Evolutionary conservation across 345 rosid species (phyloP).

Genomic region (Jatropha curcas): DNA sequence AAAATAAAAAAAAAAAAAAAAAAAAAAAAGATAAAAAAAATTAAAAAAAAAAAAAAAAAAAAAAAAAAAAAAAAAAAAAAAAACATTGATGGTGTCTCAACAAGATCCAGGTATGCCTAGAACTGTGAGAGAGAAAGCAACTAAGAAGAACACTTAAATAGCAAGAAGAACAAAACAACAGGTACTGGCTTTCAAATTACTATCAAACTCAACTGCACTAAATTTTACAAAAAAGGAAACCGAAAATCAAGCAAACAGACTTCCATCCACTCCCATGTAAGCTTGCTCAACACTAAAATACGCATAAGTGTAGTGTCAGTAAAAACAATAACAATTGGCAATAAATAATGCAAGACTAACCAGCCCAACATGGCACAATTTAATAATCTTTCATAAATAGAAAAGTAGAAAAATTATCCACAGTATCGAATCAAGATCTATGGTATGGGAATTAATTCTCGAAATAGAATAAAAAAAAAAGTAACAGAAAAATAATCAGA

Average conservation of each 20-base stretch:
- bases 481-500: background rate
- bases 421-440: conserved; percentile 5
- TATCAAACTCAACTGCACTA: background rate
- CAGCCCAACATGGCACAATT: conserved; percentile 11
- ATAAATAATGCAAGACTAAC: background rate
- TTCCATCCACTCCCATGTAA: background rate
- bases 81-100: background rate
- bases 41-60: too few relatives aligned
- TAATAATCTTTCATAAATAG: conserved; percentile 13
- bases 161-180: background rate
- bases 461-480: background rate
- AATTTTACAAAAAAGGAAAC: background rate
- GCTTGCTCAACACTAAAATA: background rate
- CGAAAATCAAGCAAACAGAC: background rate
- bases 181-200: background rate
- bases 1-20: too few relatives aligned
- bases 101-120: background rate
- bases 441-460: background rate
- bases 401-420: conserved; percentile 13
- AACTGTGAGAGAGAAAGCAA: background rate
- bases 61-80: conserved; percentile 13
- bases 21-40: too few relatives aligned
- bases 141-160: background rate
- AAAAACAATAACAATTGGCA: background rate
- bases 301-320: background rate